Percentiles rank a stretch among this genome's conserved stretches.
These are phyloP conservation scores for Globisporangium viniferum DNA, from an alignment of 352 stramenopile species.

Conservation along the genomic window DNA sequence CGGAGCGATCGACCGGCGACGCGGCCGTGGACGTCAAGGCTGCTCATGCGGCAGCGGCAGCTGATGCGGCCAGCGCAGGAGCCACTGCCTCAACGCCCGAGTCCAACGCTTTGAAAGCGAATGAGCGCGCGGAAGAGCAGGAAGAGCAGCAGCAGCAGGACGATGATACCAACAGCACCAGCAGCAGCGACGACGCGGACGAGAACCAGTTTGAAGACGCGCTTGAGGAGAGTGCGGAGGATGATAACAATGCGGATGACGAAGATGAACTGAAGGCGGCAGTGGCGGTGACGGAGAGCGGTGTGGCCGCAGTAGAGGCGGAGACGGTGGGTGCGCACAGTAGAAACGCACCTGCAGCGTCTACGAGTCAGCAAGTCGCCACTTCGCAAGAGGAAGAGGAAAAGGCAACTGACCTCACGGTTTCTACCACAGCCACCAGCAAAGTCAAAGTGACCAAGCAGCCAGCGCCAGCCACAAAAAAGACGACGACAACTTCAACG, in stretches of 20 bases:
- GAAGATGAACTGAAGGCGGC: slow-evolving; percentile 2
- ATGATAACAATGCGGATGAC: background rate
- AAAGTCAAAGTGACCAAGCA: slow-evolving; percentile 3
- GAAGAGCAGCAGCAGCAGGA: background rate
- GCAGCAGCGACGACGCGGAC: background rate
- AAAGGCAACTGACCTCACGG: background rate
- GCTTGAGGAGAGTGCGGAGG: background rate
- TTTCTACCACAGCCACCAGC: slow-evolving; percentile 4
- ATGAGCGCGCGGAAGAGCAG: slow-evolving; percentile 5
- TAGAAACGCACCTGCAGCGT: background rate
- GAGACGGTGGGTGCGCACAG: background rate
- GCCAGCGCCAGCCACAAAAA: background rate
- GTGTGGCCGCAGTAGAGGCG: background rate
- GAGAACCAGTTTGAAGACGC: slow-evolving; percentile 19
- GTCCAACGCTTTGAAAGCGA: slow-evolving; percentile 4
- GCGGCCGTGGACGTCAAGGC: background rate
- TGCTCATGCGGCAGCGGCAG: background rate
- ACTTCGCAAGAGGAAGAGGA: background rate
- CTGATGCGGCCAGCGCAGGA: background rate
- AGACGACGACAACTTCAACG: background rate
- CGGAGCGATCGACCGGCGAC: slow-evolving; percentile 4
- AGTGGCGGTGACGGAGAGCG: background rate
- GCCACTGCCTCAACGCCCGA: background rate
- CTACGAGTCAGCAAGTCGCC: background rate
- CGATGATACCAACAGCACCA: background rate